Evolutionary conservation across 805 yeast genomes (phyloP).

Genomic region (Candida taoyuanica): DNA sequence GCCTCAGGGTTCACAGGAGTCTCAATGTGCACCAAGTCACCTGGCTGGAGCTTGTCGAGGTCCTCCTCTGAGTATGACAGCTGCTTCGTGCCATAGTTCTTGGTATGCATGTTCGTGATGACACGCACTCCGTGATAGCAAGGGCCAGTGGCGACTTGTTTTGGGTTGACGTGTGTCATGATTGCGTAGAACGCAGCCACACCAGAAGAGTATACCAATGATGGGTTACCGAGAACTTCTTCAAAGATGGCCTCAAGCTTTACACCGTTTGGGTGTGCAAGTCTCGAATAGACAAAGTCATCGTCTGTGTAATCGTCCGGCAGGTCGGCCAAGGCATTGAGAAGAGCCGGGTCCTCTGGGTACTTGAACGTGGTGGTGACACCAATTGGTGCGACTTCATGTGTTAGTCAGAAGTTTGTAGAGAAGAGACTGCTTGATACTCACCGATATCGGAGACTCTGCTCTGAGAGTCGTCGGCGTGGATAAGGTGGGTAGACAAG

Average conservation of each 20-base stretch:
- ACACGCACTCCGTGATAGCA: constrained; percentile 87
- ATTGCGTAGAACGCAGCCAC: constrained; percentile 77
- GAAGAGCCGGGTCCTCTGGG: constrained; percentile 50
- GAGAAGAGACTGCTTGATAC: no score
- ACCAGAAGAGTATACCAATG: constrained; percentile 74
- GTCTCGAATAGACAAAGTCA: constrained; percentile 60
- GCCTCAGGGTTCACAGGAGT: constrained; percentile 90
- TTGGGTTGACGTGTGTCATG: constrained; percentile 67
- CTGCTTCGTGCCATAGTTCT: constrained; percentile 54
- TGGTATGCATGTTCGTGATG: constrained; percentile 54
- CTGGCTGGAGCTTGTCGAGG: constrained; percentile 45
- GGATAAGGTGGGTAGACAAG: constrained; percentile 55
- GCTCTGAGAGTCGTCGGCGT: constrained; percentile 59
- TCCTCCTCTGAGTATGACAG: constrained; percentile 42
- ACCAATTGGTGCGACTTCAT: constrained; percentile 77
- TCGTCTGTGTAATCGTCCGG: constrained; percentile 32
- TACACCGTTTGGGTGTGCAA: constrained; percentile 66
- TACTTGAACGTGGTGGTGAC: constrained; percentile 77
- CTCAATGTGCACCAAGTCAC: constrained; percentile 79
- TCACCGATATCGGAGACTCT: constrained; percentile 55
- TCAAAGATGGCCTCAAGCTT: constrained; percentile 65
- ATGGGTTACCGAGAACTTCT: constrained; percentile 55
- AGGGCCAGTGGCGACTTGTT: constrained; percentile 64
- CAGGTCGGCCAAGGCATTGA: constrained; percentile 42
- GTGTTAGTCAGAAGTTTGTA: no score